Evolutionary conservation across 805 yeast genomes (phyloP).

Genomic region (Sugiyamaella chiloensis): DNA sequence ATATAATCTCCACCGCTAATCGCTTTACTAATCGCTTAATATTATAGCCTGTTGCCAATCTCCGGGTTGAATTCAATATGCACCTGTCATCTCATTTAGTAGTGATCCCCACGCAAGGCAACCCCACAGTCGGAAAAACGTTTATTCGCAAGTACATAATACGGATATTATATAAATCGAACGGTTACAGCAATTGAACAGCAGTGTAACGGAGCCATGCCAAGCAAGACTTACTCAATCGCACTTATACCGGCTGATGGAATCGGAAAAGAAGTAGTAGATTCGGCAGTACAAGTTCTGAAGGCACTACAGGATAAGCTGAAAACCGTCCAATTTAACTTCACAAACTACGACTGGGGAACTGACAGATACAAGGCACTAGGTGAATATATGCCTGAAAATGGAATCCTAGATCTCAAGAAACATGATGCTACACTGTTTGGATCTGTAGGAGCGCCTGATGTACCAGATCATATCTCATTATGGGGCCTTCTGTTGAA

Average conservation of each 20-base stretch:
- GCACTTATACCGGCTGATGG: conserved; percentile 23
- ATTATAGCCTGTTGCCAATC: no score
- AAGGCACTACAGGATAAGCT: background rate
- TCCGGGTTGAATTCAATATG: no score
- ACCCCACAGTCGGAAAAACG: conserved; percentile 1
- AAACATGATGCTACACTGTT: conserved; percentile 20
- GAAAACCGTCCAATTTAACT: conserved; percentile 13
- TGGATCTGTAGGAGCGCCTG: conserved; percentile 24
- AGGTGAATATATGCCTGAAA: conserved; percentile 19
- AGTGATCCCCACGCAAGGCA: no score
- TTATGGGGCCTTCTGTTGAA: conserved; percentile 20
- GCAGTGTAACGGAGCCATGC: no score
- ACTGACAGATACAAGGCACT: conserved; percentile 17
- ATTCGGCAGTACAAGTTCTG: conserved; percentile 18
- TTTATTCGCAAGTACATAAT: background rate
- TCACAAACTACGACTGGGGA: conserved; percentile 19
- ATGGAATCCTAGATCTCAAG: conserved; percentile 16
- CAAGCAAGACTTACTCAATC: conserved; percentile 14
- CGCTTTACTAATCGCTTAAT: no score
- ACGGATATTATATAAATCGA: no score
- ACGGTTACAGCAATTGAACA: no score
- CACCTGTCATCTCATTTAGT: no score
- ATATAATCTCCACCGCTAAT: no score
- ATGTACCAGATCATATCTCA: conserved; percentile 21
- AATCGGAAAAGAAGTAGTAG: conserved; percentile 22